Percentiles rank a stretch among this genome's conserved stretches.
phyloP scores from a whole-genome alignment of 2,329 filamentous ascomycete species.

The Penicillium freii region DNA sequence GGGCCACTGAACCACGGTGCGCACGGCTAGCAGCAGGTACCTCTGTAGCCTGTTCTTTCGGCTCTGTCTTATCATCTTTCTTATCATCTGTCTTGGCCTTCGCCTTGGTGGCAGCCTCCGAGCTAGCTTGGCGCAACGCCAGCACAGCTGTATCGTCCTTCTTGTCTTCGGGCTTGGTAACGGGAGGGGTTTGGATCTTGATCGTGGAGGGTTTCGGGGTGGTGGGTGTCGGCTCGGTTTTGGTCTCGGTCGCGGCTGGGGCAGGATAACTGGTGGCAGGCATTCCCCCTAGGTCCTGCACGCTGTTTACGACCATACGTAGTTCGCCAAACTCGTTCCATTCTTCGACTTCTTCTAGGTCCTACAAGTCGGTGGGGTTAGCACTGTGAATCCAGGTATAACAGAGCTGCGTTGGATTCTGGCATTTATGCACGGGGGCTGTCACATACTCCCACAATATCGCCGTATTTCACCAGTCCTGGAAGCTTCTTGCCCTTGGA shows the following conservation, averaged over 20 bases:
- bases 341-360: slow-evolving; percentile 90
- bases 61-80: slow-evolving; percentile 20
- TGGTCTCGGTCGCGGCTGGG: slow-evolving; percentile 26
- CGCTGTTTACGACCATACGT: slow-evolving; percentile 69
- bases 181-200: slow-evolving; percentile 43
- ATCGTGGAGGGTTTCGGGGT: slow-evolving; percentile 37
- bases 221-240: slow-evolving; percentile 22
- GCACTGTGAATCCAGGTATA: not conserved
- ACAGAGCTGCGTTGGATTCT: not conserved
- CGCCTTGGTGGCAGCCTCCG: slow-evolving; percentile 40
- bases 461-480: slow-evolving; percentile 80
- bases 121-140: slow-evolving; percentile 46
- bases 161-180: slow-evolving; percentile 31
- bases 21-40: slow-evolving; percentile 8
- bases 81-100: slow-evolving; percentile 27
- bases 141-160: slow-evolving; percentile 41
- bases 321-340: slow-evolving; percentile 99
- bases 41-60: slow-evolving; percentile 18
- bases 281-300: slow-evolving; percentile 36
- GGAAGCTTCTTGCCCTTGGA: slow-evolving; percentile 86
- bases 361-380: slow-evolving; percentile 52
- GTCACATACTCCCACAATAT: slow-evolving; percentile 74
- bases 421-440: not conserved
- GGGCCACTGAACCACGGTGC: slow-evolving; percentile 33
- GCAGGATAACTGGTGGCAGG: slow-evolving; percentile 29